Percentiles rank a stretch among this genome's conserved stretches.
These are phyloP conservation scores for Neurospora africana DNA, from an alignment of 495 filamentous ascomycete genomes.

Conservation along the genomic window DNA sequence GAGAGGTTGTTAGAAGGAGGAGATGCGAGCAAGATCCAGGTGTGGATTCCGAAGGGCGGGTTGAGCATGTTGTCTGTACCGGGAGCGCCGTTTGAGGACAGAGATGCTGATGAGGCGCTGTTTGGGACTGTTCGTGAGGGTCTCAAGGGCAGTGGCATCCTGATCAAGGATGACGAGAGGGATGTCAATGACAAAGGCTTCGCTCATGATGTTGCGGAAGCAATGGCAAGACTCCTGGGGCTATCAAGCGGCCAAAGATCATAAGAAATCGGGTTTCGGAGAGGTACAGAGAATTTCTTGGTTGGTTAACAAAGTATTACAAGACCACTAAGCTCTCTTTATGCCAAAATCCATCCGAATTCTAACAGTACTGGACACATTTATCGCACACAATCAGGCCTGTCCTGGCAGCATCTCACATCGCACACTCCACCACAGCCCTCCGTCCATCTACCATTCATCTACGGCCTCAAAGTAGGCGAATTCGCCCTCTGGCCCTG, in stretches of 20 bases:
- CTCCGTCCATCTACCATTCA: not conserved
- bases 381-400: not conserved
- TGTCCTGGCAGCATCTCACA: not conserved
- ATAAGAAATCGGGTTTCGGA: not conserved
- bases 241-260: not conserved
- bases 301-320: not conserved
- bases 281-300: not conserved
- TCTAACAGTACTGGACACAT: not conserved
- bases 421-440: not conserved
- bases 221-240: constrained; percentile 11
- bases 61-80: constrained; percentile 26
- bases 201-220: constrained; percentile 32
- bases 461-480: not conserved
- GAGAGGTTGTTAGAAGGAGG: constrained; percentile 34
- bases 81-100: constrained; percentile 27
- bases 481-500: not conserved
- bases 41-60: constrained; percentile 48
- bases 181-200: constrained; percentile 32
- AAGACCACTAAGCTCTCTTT: not conserved
- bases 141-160: constrained; percentile 20
- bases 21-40: constrained; percentile 30
- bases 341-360: not conserved
- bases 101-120: constrained; percentile 23
- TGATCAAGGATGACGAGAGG: constrained; percentile 25
- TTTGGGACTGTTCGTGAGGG: constrained; percentile 35